Conservation (phyloP, 768 basidiomycete species). For the Hysterangium stoloniferum region DNA sequence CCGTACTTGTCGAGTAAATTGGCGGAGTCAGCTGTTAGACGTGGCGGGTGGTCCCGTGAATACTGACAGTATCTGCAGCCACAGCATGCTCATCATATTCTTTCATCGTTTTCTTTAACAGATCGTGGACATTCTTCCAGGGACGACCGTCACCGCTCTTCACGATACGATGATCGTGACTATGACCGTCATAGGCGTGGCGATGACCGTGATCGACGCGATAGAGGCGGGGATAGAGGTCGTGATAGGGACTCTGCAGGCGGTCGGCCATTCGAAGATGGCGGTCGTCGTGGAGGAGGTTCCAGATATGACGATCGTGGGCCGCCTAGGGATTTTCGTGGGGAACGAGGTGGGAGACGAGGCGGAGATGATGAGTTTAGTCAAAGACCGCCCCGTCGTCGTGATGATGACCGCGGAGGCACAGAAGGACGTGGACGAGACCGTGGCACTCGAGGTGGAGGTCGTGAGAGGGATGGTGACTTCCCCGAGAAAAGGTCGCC, state of each 20-base stretch:
- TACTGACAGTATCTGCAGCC: slow-evolving; percentile 10
- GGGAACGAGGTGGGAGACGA: slow-evolving; percentile 31
- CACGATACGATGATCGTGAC: slow-evolving; percentile 24
- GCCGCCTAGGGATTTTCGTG: slow-evolving; percentile 28
- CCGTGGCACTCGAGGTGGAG: slow-evolving; percentile 39
- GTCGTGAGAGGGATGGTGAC: slow-evolving; percentile 31
- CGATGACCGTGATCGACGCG: slow-evolving; percentile 50
- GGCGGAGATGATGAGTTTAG: slow-evolving; percentile 26
- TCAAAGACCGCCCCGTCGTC: slow-evolving; percentile 18
- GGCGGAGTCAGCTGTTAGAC: slow-evolving; percentile 2
- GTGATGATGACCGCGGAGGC: slow-evolving; percentile 22
- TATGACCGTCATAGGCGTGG: slow-evolving; percentile 12
- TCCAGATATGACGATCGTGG: slow-evolving; percentile 16
- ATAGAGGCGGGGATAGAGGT: slow-evolving; percentile 40
- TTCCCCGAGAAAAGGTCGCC: slow-evolving; percentile 73
- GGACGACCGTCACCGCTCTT: slow-evolving; percentile 45
- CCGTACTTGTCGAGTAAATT: background rate
- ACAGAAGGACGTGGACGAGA: slow-evolving; percentile 44
- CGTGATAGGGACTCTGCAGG: slow-evolving; percentile 27
- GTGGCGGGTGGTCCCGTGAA: slow-evolving; percentile 3
- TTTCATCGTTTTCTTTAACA: slow-evolving; percentile 13
- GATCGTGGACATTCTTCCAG: slow-evolving; percentile 38
- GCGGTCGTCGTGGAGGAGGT: slow-evolving; percentile 27
- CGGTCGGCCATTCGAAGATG: slow-evolving; percentile 22
- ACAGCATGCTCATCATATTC: slow-evolving; percentile 9